phyloP scores from a whole-genome alignment of 1,284 basidiomycete genomes.

The Papiliotrema nemorosa region DNA sequence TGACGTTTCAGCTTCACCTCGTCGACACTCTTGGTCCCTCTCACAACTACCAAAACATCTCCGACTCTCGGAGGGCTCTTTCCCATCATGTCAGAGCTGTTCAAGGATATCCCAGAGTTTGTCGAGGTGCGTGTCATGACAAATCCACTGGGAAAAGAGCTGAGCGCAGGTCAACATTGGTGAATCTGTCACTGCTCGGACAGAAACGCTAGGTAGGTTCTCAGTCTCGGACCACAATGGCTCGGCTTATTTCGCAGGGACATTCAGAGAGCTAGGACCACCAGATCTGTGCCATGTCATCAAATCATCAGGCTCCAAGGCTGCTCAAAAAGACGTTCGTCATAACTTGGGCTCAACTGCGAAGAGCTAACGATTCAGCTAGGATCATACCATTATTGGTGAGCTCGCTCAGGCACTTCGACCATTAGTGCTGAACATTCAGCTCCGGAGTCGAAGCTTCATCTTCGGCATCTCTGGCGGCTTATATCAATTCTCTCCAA shows the following conservation, averaged over 20 bases:
- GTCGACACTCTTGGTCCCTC: too few relatives aligned
- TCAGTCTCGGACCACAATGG: slow-evolving; percentile 20
- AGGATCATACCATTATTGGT: slow-evolving; percentile 83
- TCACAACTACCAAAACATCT: too few relatives aligned
- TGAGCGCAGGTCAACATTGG: slow-evolving; percentile 74
- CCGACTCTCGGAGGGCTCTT: too few relatives aligned
- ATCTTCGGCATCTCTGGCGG: slow-evolving; percentile 92
- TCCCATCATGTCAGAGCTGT: slow-evolving; percentile 53
- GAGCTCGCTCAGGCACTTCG: background rate
- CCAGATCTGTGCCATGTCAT: slow-evolving; percentile 95
- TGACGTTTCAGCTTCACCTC: background rate
- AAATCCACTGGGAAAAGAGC: background rate
- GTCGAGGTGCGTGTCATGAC: slow-evolving; percentile 56
- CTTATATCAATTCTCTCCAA: slow-evolving; percentile 95
- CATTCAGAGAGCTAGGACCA: slow-evolving; percentile 94
- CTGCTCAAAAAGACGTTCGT: slow-evolving; percentile 79
- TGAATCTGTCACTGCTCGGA: slow-evolving; percentile 82
- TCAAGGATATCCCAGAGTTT: slow-evolving; percentile 66
- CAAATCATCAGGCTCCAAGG: slow-evolving; percentile 74
- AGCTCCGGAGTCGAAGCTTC: slow-evolving; percentile 95
- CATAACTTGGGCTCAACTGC: background rate
- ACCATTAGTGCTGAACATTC: slow-evolving; percentile 7
- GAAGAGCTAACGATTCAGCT: slow-evolving; percentile 54
- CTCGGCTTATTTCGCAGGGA: slow-evolving; percentile 56
- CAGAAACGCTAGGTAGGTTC: slow-evolving; percentile 64